These are phyloP conservation scores for Phaeosphaeriaceae sp. DNA, from an alignment of 2,329 filamentous ascomycete species.

Conservation along the genomic window DNA sequence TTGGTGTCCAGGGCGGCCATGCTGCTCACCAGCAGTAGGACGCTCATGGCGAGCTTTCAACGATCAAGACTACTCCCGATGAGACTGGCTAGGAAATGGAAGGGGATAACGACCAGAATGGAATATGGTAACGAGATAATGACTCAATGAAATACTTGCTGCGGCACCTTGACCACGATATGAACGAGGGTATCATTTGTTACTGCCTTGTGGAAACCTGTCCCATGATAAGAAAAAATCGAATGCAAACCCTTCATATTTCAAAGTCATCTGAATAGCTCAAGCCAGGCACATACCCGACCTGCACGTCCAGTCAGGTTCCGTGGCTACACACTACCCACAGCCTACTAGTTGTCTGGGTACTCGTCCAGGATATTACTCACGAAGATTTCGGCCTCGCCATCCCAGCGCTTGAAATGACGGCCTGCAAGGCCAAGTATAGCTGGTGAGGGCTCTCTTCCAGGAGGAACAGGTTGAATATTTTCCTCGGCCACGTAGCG, in stretches of 20 bases:
- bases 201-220: no score
- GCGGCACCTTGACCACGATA: neutral
- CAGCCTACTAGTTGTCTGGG: conserved; percentile 72
- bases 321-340: neutral
- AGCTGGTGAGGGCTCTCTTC: conserved; percentile 57
- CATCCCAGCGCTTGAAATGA: conserved; percentile 88
- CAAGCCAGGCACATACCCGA: conserved; percentile 7
- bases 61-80: neutral
- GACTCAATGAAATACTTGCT: neutral
- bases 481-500: conserved; percentile 84
- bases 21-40: conserved; percentile 27
- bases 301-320: conserved; percentile 7
- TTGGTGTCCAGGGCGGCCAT: conserved; percentile 43
- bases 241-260: neutral
- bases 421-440: conserved; percentile 77
- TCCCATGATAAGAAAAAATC: no score
- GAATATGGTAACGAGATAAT: conserved; percentile 1
- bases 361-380: conserved; percentile 85
- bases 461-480: conserved; percentile 59
- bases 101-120: neutral
- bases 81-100: no score
- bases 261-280: conserved; percentile 9
- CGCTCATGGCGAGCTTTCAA: neutral
- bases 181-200: neutral
- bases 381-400: conserved; percentile 70